These are phyloP conservation scores for Cercospora sp. DNA, from an alignment of 2,329 filamentous ascomycete genomes.

Conservation along the genomic window DNA sequence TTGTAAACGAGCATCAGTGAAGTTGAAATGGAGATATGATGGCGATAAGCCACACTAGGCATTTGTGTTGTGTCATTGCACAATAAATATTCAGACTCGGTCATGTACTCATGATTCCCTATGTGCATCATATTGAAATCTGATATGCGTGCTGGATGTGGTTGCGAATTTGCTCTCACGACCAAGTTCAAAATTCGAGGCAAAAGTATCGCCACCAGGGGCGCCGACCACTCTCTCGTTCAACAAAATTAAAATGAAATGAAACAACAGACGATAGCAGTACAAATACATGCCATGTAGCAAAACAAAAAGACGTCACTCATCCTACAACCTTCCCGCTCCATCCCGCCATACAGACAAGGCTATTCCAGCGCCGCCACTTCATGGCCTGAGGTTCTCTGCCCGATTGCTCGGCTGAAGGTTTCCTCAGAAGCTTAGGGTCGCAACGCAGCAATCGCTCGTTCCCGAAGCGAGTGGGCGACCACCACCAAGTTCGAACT, in stretches of 20 bases:
- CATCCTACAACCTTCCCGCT: slow-evolving; percentile 32
- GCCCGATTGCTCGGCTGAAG: slow-evolving; percentile 62
- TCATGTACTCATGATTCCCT: not conserved
- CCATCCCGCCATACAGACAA: slow-evolving; percentile 40
- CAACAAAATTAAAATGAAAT: not conserved
- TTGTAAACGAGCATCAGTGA: not conserved
- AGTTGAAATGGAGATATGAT: not conserved
- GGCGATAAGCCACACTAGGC: not conserved
- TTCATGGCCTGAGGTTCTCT: slow-evolving; percentile 56
- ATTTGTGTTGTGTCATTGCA: not conserved
- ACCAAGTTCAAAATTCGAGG: not conserved
- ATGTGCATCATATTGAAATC: not conserved
- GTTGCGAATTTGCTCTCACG: not conserved
- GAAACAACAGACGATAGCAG: not conserved
- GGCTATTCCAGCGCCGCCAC: slow-evolving; percentile 57
- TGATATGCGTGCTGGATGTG: not conserved
- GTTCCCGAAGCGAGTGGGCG: slow-evolving; percentile 57
- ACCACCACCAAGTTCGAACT: slow-evolving; percentile 57
- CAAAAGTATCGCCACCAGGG: slow-evolving; percentile 2
- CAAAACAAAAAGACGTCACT: slow-evolving; percentile 38
- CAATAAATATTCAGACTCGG: not conserved
- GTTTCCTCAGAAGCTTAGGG: slow-evolving; percentile 54
- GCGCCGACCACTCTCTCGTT: not conserved
- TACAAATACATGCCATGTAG: not conserved
- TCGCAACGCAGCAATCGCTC: slow-evolving; percentile 51